These are phyloP conservation scores for Fusarium caatingaense DNA, from an alignment of 2,329 filamentous ascomycete genomes.

Conservation along the genomic window DNA sequence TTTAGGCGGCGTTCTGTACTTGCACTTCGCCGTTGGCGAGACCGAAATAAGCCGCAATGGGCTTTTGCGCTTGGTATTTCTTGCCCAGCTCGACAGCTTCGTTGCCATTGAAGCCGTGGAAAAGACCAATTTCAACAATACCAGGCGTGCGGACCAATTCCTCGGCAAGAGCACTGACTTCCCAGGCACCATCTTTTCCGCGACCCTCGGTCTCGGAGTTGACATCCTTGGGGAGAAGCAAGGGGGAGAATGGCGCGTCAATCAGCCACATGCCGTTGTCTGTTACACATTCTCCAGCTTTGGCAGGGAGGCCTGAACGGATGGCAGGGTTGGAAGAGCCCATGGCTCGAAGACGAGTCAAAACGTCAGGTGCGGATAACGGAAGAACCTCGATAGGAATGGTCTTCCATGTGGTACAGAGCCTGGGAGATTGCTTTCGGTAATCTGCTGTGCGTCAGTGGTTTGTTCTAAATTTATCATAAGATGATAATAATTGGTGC, in stretches of 20 bases:
- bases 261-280: conserved; percentile 79
- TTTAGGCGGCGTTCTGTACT: conserved; percentile 47
- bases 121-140: conserved; percentile 92
- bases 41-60: conserved; percentile 94
- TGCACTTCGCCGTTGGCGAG: conserved; percentile 78
- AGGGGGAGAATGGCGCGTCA: conserved; percentile 85
- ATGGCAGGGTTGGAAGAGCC: conserved; percentile 79
- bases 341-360: conserved; percentile 76
- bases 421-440: conserved; percentile 83
- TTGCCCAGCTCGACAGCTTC: conserved; percentile 67
- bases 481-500: conserved; percentile 37
- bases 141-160: conserved; percentile 85
- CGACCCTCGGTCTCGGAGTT: conserved; percentile 61
- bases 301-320: conserved; percentile 77
- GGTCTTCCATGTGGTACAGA: conserved; percentile 81
- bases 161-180: conserved; percentile 78
- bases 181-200: conserved; percentile 74
- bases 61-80: conserved; percentile 82
- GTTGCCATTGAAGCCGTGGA: conserved; percentile 82
- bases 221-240: conserved; percentile 71
- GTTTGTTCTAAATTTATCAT: background rate
- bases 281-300: conserved; percentile 79
- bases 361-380: conserved; percentile 80
- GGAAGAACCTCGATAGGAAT: conserved; percentile 96
- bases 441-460: conserved; percentile 69